Conservation (phyloP, 2,329 filamentous ascomycete genomes). For the Chaetoscypha palmicola region DNA sequence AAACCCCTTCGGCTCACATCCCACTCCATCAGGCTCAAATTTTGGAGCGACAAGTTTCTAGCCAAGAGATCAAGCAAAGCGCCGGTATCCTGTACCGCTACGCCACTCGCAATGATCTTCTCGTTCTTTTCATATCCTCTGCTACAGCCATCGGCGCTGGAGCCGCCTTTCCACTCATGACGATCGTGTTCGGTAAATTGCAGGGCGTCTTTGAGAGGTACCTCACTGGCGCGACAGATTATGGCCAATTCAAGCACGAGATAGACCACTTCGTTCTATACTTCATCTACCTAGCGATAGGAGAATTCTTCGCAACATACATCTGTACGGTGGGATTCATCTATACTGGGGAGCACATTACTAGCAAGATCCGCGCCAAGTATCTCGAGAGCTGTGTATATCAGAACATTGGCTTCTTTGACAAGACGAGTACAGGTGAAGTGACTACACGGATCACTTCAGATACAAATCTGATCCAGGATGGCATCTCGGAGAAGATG, state of each 20-base stretch:
- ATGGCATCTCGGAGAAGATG: slow-evolving; percentile 88
- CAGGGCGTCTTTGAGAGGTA: too few species aligned
- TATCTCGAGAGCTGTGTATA: slow-evolving; percentile 79
- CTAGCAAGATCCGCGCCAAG: slow-evolving; percentile 69
- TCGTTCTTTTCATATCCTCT: too few species aligned
- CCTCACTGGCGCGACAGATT: too few species aligned
- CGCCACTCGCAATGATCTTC: too few species aligned
- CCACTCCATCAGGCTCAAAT: too few species aligned
- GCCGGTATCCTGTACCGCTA: too few species aligned
- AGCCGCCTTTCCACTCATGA: too few species aligned
- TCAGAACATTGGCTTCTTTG: slow-evolving; percentile 89
- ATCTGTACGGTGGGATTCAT: slow-evolving; percentile 87
- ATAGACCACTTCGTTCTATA: slow-evolving; percentile 65
- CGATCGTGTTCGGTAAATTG: too few species aligned
- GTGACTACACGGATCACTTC: slow-evolving; percentile 91
- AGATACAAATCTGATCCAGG: slow-evolving; percentile 88
- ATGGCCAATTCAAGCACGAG: slow-evolving; percentile 54
- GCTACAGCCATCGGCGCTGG: too few species aligned
- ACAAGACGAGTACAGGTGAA: slow-evolving; percentile 86
- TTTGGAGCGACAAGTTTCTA: too few species aligned
- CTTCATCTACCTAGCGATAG: slow-evolving; percentile 79
- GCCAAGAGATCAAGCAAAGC: too few species aligned
- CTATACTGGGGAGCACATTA: slow-evolving; percentile 74
- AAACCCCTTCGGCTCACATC: too few species aligned
- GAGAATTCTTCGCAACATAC: slow-evolving; percentile 71